Evolutionary conservation across 176 grass and related monocot genomes (phyloP).

Genomic region (Poa pratensis): DNA sequence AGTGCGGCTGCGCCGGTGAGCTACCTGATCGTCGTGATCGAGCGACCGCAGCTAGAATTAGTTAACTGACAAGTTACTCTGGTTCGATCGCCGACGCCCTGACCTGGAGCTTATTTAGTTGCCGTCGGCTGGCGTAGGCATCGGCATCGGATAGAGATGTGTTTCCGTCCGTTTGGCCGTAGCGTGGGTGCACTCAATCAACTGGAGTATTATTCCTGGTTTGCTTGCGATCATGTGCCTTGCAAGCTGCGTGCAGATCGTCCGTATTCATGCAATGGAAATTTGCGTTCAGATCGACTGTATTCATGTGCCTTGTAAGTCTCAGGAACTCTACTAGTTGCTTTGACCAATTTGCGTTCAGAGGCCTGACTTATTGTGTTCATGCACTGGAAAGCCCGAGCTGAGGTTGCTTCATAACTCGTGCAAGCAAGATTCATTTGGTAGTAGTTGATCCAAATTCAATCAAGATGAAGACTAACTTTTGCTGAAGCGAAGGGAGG

Average conservation of each 20-base stretch:
- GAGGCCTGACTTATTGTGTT: background rate
- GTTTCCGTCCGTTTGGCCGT: conserved; percentile 24
- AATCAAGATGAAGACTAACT: no score
- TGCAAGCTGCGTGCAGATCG: conserved; percentile 15
- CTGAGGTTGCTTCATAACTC: background rate
- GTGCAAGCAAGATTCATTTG: conserved; percentile 23
- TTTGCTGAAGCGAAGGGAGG: no score
- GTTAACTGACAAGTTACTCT: conserved; percentile 28
- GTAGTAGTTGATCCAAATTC: no score
- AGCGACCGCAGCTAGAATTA: background rate
- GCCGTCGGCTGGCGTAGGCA: background rate
- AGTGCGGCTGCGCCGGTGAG: conserved; percentile 5
- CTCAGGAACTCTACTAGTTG: background rate
- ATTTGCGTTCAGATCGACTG: no score
- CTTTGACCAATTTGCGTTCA: background rate
- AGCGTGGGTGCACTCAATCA: conserved; percentile 26
- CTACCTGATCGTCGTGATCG: background rate
- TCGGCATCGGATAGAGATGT: conserved; percentile 15
- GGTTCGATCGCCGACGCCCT: background rate
- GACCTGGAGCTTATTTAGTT: background rate
- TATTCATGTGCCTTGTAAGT: no score
- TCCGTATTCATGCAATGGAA: no score
- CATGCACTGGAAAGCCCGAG: no score
- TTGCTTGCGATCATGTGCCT: background rate
- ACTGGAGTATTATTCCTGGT: no score